phyloP scores from a whole-genome alignment of 1,139 yeast species.

The Hyphopichia wangnamkhiaoensis region DNA sequence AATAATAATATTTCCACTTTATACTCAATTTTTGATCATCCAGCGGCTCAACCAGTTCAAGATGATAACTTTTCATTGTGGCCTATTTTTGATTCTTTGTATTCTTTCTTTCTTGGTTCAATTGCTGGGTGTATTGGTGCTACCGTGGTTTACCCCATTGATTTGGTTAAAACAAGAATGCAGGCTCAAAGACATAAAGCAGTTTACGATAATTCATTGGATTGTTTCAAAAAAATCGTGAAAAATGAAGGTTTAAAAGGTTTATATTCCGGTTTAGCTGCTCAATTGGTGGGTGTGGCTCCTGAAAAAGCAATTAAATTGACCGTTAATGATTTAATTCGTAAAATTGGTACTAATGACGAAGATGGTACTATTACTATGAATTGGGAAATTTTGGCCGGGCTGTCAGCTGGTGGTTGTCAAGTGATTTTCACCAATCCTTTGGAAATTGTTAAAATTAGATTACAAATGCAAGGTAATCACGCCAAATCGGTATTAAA shows the following conservation, averaged over 20 bases:
- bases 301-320: constrained; percentile 98
- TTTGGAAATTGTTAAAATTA: constrained; percentile 90
- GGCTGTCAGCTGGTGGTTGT: constrained; percentile 94
- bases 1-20: constrained; percentile 37
- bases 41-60: constrained; percentile 36
- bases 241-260: constrained; percentile 81
- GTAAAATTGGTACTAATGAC: constrained; percentile 64
- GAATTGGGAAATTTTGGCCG: constrained; percentile 79
- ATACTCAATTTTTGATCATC: constrained; percentile 45
- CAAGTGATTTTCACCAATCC: constrained; percentile 97
- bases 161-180: constrained; percentile 94
- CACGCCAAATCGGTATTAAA: constrained; percentile 44
- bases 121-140: constrained; percentile 98
- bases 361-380: constrained; percentile 62
- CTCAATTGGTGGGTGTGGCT: constrained; percentile 95
- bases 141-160: constrained; percentile 96
- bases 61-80: constrained; percentile 47
- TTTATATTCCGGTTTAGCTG: constrained; percentile 90
- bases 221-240: constrained; percentile 81
- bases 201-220: constrained; percentile 75
- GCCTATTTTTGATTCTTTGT: constrained; percentile 78
- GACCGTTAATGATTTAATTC: constrained; percentile 87
- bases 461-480: constrained; percentile 90
- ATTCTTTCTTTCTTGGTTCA: constrained; percentile 88
- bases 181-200: constrained; percentile 87